These are phyloP conservation scores for Hygrophila difformis DNA, from an alignment of 257 asterid genomes.

Conservation along the genomic window DNA sequence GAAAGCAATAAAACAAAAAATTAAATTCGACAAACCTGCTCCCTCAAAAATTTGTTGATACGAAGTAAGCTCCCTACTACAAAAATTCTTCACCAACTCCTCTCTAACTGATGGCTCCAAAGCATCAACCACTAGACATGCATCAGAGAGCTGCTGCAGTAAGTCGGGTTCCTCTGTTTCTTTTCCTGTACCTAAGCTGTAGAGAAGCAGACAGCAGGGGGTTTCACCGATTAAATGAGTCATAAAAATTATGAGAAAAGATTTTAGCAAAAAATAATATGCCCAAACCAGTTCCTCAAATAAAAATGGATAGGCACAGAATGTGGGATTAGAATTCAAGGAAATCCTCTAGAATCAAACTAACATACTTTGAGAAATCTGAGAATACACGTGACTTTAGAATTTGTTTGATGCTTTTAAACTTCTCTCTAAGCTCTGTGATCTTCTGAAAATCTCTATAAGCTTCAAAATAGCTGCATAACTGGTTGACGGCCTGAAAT, in stretches of 20 bases:
- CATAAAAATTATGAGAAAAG: conserved; percentile 2
- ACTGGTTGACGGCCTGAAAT: conserved; percentile 93
- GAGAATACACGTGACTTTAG: conserved; percentile 89
- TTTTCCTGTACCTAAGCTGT: conserved; percentile 97
- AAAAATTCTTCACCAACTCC: conserved; percentile 79
- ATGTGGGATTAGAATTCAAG: not conserved
- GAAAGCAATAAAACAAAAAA: conserved; percentile 12
- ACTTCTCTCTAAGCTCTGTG: conserved; percentile 87
- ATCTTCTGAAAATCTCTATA: conserved; percentile 89
- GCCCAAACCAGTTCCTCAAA: conserved; percentile 3
- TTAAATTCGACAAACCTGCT: conserved; percentile 59
- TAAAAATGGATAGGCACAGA: conserved; percentile 1
- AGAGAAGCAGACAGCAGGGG: conserved; percentile 11
- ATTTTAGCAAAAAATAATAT: conserved; percentile 8
- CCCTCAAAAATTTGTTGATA: conserved; percentile 98
- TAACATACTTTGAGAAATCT: conserved; percentile 84
- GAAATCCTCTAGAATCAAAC: conserved; percentile 12
- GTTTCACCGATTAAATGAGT: conserved; percentile 8
- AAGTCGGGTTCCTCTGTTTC: conserved; percentile 83
- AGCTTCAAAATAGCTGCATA: conserved; percentile 94
- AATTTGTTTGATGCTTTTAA: conserved; percentile 90
- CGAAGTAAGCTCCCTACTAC: conserved; percentile 90
- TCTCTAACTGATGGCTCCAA: conserved; percentile 98
- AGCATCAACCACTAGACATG: conserved; percentile 97
- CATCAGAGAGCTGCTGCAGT: conserved; percentile 90